phyloP scores from a whole-genome alignment of 2,329 filamentous ascomycete species.

The Leptodontidium sp. region DNA sequence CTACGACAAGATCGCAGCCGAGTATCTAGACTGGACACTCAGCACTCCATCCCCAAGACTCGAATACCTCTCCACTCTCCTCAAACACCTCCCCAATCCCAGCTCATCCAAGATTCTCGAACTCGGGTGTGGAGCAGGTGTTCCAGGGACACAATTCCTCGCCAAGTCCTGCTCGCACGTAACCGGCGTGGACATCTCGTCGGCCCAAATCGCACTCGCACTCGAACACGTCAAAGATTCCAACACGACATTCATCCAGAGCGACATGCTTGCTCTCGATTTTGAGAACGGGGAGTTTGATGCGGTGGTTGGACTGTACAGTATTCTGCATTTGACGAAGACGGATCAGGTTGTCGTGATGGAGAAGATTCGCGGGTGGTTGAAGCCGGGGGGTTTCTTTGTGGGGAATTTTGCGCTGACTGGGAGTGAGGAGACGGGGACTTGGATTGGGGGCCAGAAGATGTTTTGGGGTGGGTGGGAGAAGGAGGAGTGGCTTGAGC shows the following conservation, averaged over 20 bases:
- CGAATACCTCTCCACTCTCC: constrained; percentile 45
- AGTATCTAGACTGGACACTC: constrained; percentile 50
- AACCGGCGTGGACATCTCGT: constrained; percentile 54
- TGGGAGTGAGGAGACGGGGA: constrained; percentile 41
- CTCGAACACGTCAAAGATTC: constrained; percentile 36
- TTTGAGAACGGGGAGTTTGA: constrained; percentile 49
- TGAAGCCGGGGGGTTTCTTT: constrained; percentile 53
- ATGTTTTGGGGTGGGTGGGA: constrained; percentile 30
- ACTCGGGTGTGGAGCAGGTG: constrained; percentile 52
- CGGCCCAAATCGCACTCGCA: constrained; percentile 50
- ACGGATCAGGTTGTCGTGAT: constrained; percentile 52
- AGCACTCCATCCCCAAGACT: constrained; percentile 44
- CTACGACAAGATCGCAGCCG: constrained; percentile 50
- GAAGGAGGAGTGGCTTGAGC: constrained; percentile 19
- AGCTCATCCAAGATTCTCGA: constrained; percentile 47
- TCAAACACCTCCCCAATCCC: constrained; percentile 35
- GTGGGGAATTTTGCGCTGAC: constrained; percentile 49
- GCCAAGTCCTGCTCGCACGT: constrained; percentile 42
- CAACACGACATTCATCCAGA: constrained; percentile 42
- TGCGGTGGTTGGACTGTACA: constrained; percentile 54
- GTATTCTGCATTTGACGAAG: constrained; percentile 54
- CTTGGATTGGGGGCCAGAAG: constrained; percentile 23
- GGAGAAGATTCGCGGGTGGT: constrained; percentile 49
- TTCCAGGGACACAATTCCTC: constrained; percentile 45
- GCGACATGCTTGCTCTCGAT: constrained; percentile 53